Conservation (phyloP, 306 rosid species). For the Gastrolobium bilobum region DNA sequence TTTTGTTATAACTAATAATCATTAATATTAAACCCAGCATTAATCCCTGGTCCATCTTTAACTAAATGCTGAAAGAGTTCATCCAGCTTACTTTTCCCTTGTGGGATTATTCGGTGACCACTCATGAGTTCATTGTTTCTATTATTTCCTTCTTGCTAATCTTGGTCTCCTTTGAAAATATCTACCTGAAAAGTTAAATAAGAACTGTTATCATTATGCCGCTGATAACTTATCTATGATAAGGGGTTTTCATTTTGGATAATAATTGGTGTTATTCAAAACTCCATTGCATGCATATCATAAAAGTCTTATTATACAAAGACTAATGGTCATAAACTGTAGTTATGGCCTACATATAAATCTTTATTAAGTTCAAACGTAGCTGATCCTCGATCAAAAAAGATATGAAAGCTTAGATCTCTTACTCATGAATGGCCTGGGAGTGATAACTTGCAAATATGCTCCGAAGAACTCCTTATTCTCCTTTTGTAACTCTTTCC, state of each 20-base stretch:
- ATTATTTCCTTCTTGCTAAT: slow-evolving; percentile 53
- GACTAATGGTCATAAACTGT: slow-evolving; percentile 16
- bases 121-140: slow-evolving; percentile 39
- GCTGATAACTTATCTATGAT: background rate
- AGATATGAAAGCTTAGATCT: slow-evolving; percentile 15
- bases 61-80: slow-evolving; percentile 20
- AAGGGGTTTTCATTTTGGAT: background rate
- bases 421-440: slow-evolving; percentile 63
- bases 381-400: slow-evolving; percentile 9
- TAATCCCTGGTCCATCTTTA: slow-evolving; percentile 35
- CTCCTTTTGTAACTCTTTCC: slow-evolving; percentile 96
- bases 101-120: slow-evolving; percentile 10
- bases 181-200: slow-evolving; percentile 62
- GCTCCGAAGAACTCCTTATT: slow-evolving; percentile 81
- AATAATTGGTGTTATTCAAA: background rate
- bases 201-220: background rate
- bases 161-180: slow-evolving; percentile 53
- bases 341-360: background rate
- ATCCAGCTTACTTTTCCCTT: slow-evolving; percentile 13
- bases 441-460: slow-evolving; percentile 67
- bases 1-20: background rate
- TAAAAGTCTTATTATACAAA: background rate
- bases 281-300: slow-evolving; percentile 22
- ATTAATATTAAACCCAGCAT: background rate
- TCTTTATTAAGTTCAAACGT: background rate